These are phyloP conservation scores for Fusarium sambucinum DNA, from an alignment of 2,329 filamentous ascomycete species.

Conservation along the genomic window DNA sequence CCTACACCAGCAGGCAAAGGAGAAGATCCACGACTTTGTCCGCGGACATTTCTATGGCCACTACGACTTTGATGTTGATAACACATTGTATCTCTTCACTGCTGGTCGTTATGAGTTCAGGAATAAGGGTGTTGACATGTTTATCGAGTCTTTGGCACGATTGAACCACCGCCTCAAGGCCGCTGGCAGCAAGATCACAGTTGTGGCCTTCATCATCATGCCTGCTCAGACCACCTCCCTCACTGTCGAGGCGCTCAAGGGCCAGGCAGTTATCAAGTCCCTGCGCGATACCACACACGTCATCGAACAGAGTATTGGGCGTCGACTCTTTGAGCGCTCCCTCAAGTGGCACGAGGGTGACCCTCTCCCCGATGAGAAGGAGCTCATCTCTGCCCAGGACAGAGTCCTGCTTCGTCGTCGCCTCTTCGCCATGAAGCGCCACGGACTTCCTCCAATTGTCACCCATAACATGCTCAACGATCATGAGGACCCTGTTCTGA, in stretches of 20 bases:
- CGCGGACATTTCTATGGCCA: constrained; percentile 98
- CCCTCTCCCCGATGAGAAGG: constrained; percentile 94
- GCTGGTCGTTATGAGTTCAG: constrained; percentile 97
- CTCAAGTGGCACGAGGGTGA: constrained; percentile 96
- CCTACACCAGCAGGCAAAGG: constrained; percentile 93
- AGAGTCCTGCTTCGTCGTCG: constrained; percentile 91
- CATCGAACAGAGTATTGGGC: constrained; percentile 92
- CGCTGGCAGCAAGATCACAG: constrained; percentile 87
- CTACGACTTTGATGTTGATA: constrained; percentile 96
- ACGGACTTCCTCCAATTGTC: constrained; percentile 91
- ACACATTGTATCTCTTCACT: constrained; percentile 98
- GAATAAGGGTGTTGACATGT: constrained; percentile 99
- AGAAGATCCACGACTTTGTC: constrained; percentile 98
- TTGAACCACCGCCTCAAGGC: constrained; percentile 93
- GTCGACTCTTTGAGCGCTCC: constrained; percentile 93
- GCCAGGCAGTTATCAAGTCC: constrained; percentile 97
- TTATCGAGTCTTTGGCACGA: constrained; percentile 94
- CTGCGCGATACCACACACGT: constrained; percentile 91
- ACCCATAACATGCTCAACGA: constrained; percentile 99
- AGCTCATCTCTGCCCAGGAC: constrained; percentile 91
- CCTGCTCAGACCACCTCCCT: constrained; percentile 95
- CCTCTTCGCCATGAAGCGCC: constrained; percentile 96
- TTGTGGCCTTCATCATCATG: constrained; percentile 99
- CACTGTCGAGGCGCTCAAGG: constrained; percentile 94
- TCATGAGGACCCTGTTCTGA: constrained; percentile 90